phyloP scores from a whole-genome alignment of 305 asterid genomes.

The Fraxinus latifolia region DNA sequence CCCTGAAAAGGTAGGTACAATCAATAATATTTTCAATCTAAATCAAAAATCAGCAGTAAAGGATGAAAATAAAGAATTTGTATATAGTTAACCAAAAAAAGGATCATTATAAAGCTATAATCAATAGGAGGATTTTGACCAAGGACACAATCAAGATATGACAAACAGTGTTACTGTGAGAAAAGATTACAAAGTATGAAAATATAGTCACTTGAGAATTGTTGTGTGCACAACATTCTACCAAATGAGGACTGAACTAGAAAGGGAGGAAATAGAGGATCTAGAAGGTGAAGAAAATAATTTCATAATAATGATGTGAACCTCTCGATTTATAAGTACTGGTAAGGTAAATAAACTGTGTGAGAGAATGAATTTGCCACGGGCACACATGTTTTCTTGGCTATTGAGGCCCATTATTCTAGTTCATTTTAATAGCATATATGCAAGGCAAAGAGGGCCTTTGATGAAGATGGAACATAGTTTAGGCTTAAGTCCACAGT shows the following conservation, averaged over 20 bases:
- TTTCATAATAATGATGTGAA: background rate
- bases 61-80: slow-evolving; percentile 4
- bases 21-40: slow-evolving; percentile 8
- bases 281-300: background rate
- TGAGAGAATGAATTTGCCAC: background rate
- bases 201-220: background rate
- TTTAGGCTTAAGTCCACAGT: background rate
- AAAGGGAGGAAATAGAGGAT: background rate
- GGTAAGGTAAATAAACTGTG: background rate
- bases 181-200: background rate
- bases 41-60: slow-evolving; percentile 2
- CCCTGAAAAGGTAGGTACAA: slow-evolving; percentile 54
- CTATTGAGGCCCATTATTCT: background rate
- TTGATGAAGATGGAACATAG: background rate
- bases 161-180: background rate
- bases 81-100: background rate
- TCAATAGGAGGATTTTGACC: background rate
- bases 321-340: background rate
- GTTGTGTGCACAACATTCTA: background rate
- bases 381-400: background rate
- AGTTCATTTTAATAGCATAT: background rate
- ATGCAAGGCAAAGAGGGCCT: background rate
- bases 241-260: background rate
- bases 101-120: background rate
- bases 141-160: background rate